Base-by-base conservation (phyloP, 1,284 basidiomycete species). In the Ceratobasidium sp. region DNA sequence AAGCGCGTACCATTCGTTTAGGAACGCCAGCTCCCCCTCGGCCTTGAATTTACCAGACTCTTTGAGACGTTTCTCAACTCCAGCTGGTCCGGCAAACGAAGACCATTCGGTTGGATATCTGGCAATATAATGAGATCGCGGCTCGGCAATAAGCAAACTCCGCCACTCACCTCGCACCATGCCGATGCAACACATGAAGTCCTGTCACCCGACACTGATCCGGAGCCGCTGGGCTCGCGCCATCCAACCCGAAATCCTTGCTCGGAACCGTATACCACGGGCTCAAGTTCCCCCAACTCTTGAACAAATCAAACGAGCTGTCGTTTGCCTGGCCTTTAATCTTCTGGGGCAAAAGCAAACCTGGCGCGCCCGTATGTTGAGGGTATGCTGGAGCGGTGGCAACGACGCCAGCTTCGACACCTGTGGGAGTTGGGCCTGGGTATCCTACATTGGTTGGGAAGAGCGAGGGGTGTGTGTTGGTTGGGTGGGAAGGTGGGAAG, bases 371-470 rank as follows among this genome's bases (percentile, higher is more conserved):
- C 0, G 87, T 86, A 72, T 93, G 89, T 13, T 89, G 76, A 8
- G 92, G 92, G 71, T 91, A 89, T 6, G 84, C 80, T 5, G 92
- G 90, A 0, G 91, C 93, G 0, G 93, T 94, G 3, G 83, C 84
- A 20, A 94, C 83, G 25, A 94, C 80, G 1, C 83, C 92, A 1
- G 93, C 82, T 78, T 95, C 93, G 12, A 85, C 87, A 12, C 93
- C 93, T 0, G 93, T 95, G 0, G 91, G 91, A 0, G 93, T 95
- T 10, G 84, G 85, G 8, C 93, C 93, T 13, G 89, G 83, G 76
- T 93, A 90, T 49, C 93, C 93, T 12, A 95, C 86, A 71, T 88
- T 78, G 31, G 88, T 84, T 2, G 91, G 91, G 76, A 93, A 93
- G 35, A 89, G 74, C 0, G 86, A 84, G 0, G 90, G 88, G 72